A percentile compares a stretch with the other conserved stretches of the same genome.
phyloP scores from a whole-genome alignment of 2,329 filamentous ascomycete genomes.

The Tolypocladium inflatum region DNA sequence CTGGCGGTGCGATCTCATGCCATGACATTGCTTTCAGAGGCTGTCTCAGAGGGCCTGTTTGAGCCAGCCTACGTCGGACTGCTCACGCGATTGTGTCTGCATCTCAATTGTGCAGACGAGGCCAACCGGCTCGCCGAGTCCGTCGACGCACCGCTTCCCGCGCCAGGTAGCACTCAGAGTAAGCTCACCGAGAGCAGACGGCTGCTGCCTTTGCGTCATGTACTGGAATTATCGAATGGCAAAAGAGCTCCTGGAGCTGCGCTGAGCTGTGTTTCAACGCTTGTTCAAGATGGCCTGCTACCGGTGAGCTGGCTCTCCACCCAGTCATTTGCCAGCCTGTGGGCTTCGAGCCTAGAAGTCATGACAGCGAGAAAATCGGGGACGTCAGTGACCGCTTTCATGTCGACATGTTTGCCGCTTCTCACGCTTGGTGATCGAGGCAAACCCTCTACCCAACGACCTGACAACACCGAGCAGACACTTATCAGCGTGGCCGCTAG shows the following conservation, averaged over 20 bases:
- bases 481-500: conserved; percentile 20
- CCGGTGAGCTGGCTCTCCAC: conserved; percentile 15
- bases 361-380: conserved; percentile 11
- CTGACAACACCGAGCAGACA: conserved; percentile 12
- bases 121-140: conserved; percentile 14
- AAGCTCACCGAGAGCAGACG: conserved; percentile 8
- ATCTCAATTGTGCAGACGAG: conserved; percentile 16
- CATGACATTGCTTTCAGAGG: conserved; percentile 16
- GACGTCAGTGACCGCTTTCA: conserved; percentile 13
- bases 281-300: conserved; percentile 11
- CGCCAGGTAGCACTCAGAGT: conserved; percentile 7
- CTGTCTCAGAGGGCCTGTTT: conserved; percentile 20
- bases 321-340: conserved; percentile 13
- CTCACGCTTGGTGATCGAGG: conserved; percentile 9
- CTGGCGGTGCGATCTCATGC: conserved; percentile 22
- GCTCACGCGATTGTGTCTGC: conserved; percentile 18
- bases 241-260: conserved; percentile 4
- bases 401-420: conserved; percentile 12
- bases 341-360: conserved; percentile 15
- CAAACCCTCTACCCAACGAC: neutral
- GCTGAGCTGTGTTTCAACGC: conserved; percentile 13
- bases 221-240: conserved; percentile 8
- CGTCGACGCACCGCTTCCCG: conserved; percentile 6
- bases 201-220: conserved; percentile 11
- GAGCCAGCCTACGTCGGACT: conserved; percentile 15